A percentile compares a stretch with the other conserved stretches of the same genome.
phyloP scores from a whole-genome alignment of 2,329 filamentous ascomycete species.

The Fusarium sororula region DNA sequence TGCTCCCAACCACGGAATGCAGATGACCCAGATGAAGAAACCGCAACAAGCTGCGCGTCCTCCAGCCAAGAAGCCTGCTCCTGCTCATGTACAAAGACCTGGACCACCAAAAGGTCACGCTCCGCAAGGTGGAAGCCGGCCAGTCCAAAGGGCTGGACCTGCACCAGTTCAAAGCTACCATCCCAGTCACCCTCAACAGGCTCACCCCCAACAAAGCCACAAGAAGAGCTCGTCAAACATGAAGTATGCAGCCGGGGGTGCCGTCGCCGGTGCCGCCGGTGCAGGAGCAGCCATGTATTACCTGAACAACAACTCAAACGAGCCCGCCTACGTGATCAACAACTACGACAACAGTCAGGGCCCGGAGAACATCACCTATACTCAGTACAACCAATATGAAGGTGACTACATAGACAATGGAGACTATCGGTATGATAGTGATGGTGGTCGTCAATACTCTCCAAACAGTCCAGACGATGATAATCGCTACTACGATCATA shows the following conservation, averaged over 20 bases:
- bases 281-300: not conserved
- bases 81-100: not conserved
- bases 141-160: not conserved
- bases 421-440: not conserved
- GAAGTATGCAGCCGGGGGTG: conserved; percentile 2
- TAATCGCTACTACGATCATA: not conserved
- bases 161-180: not conserved
- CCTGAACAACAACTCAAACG: conserved; percentile 6
- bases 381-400: not conserved
- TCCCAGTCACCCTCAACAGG: not conserved
- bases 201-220: not conserved
- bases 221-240: not conserved
- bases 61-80: not conserved
- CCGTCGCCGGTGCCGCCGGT: not conserved
- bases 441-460: not conserved
- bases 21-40: conserved; percentile 14
- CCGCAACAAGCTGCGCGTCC: conserved; percentile 2
- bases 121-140: not conserved
- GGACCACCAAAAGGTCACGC: not conserved
- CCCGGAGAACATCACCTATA: not conserved
- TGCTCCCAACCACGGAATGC: conserved; percentile 7
- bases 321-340: conserved; percentile 6
- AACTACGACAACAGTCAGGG: conserved; percentile 2
- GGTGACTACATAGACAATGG: not conserved
- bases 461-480: not conserved